A percentile compares a stretch with the other conserved stretches of the same genome.
Conservation (phyloP, 768 basidiomycete species). For the Pleurotus eryngii region DNA sequence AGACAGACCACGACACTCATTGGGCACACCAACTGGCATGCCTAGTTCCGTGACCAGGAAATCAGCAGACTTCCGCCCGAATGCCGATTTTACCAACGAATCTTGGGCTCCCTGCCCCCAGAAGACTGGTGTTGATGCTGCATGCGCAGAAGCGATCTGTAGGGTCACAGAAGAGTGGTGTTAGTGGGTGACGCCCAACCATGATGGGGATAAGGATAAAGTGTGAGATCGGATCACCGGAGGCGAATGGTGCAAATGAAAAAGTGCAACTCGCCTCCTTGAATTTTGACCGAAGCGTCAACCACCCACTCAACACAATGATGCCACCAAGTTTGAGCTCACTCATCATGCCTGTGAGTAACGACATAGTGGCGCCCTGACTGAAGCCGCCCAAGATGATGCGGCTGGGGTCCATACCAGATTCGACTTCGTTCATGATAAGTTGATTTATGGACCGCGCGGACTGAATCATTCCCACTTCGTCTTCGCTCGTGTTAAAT, state of each 20-base stretch:
- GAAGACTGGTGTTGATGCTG: conserved; percentile 69
- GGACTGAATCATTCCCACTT: conserved; percentile 68
- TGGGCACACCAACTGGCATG: conserved; percentile 38
- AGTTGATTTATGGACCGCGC: conserved; percentile 59
- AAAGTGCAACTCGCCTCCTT: conserved; percentile 46
- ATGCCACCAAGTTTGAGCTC: conserved; percentile 71
- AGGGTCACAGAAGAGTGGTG: neutral
- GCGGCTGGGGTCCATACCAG: conserved; percentile 62
- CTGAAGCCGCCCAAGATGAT: conserved; percentile 89
- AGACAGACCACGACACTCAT: conserved; percentile 50
- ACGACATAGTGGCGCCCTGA: conserved; percentile 77
- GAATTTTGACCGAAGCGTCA: conserved; percentile 65
- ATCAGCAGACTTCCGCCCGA: conserved; percentile 53
- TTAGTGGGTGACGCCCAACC: conserved; percentile 3
- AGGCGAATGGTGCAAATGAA: neutral
- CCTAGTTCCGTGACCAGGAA: conserved; percentile 54
- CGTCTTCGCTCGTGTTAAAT: conserved; percentile 65
- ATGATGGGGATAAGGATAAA: conserved; percentile 5
- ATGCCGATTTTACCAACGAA: conserved; percentile 60
- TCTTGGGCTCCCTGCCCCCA: conserved; percentile 84
- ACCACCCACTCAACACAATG: conserved; percentile 74
- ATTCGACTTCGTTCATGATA: conserved; percentile 71
- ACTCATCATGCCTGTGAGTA: conserved; percentile 70
- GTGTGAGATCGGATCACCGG: conserved; percentile 5
- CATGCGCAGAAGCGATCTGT: conserved; percentile 61